A percentile compares a stretch with the other conserved stretches of the same genome.
Evolutionary conservation across 2,329 filamentous ascomycete species (phyloP).

Genomic region (Biscogniauxia mediterranea): DNA sequence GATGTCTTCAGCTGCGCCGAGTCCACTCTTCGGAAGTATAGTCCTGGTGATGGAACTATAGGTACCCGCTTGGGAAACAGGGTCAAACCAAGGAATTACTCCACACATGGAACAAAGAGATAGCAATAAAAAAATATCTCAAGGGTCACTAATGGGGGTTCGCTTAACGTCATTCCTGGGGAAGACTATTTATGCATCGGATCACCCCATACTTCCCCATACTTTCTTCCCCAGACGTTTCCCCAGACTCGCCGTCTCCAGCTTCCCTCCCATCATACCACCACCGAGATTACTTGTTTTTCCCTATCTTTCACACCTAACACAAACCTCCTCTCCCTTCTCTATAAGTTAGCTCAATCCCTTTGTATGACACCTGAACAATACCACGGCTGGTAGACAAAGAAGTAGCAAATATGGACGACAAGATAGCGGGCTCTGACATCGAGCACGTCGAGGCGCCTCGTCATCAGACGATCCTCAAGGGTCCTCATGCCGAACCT

Average conservation of each 20-base stretch:
- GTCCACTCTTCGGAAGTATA: not conserved
- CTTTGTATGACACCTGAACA: no score
- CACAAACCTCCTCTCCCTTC: not conserved
- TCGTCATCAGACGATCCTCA: not conserved
- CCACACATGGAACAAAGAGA: no score
- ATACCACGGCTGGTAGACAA: not conserved
- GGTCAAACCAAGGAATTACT: not conserved
- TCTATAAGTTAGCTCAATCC: not conserved
- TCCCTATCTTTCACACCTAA: no score
- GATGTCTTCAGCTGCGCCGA: not conserved
- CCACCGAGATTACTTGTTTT: not conserved
- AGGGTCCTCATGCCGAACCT: not conserved
- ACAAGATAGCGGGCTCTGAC: not conserved
- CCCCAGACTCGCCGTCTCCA: not conserved
- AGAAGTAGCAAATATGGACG: not conserved
- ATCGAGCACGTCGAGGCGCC: not conserved
- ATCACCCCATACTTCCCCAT: not conserved
- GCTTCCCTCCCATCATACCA: not conserved
- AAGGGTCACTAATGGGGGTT: not conserved
- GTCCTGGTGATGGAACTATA: not conserved
- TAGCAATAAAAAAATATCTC: not conserved
- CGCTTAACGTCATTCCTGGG: not conserved
- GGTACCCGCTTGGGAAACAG: not conserved
- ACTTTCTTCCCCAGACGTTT: not conserved
- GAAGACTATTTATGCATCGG: not conserved